phyloP scores from a whole-genome alignment of 2,329 filamentous ascomycete species.

The Saccharata proteae region DNA sequence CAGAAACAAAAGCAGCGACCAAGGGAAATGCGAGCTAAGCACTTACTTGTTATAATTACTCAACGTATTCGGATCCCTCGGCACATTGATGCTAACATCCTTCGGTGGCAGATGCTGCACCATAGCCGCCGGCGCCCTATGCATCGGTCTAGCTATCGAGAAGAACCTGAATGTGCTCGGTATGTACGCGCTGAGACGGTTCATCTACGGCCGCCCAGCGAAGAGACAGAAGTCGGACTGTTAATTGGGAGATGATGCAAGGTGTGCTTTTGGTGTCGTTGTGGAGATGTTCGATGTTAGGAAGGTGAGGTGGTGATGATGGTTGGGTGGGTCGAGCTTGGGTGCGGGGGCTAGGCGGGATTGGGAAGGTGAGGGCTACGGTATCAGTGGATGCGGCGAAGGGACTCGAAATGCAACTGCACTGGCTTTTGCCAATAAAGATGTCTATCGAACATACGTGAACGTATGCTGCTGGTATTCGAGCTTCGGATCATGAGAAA shows the following conservation, averaged over 20 bases:
- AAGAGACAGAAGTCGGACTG: background rate
- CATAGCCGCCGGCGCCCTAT: constrained; percentile 1
- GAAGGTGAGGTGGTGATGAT: background rate
- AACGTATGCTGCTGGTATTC: too few relatives aligned
- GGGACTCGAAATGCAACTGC: too few relatives aligned
- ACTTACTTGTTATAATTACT: constrained; percentile 67
- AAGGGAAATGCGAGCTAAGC: background rate
- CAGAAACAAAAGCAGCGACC: background rate
- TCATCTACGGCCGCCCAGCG: constrained; percentile 2
- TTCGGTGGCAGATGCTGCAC: constrained; percentile 1
- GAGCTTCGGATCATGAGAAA: too few relatives aligned
- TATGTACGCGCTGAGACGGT: constrained; percentile 3
- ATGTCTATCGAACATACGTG: too few relatives aligned
- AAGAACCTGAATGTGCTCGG: too few relatives aligned
- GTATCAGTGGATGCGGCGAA: too few relatives aligned
- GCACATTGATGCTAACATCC: constrained; percentile 14
- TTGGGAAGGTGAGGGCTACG: too few relatives aligned
- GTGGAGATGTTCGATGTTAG: too few relatives aligned
- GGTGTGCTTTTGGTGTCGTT: too few relatives aligned
- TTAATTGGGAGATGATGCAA: too few relatives aligned
- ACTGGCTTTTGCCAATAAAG: too few relatives aligned
- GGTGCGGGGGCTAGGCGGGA: background rate
- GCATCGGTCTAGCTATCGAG: background rate
- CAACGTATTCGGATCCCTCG: constrained; percentile 76
- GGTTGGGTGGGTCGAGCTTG: constrained; percentile 3